phyloP scores from a whole-genome alignment of 1,284 basidiomycete genomes.

The Sporisorium sorghi region DNA sequence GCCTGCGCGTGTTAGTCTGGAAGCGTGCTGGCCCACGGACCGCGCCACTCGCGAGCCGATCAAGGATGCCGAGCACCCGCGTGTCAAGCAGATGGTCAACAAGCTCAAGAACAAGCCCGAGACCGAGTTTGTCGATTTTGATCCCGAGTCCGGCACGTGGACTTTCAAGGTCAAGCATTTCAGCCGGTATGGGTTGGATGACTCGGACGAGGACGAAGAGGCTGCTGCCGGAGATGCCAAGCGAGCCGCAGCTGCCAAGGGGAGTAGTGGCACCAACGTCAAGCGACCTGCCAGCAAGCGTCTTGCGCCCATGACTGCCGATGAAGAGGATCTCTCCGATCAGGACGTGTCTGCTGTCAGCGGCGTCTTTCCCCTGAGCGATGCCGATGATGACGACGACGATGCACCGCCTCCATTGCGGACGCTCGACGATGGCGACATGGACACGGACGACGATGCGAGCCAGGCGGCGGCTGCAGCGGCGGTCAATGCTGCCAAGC shows the following conservation, averaged over 20 bases:
- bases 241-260: conserved; percentile 18
- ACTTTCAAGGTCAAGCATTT: conserved; percentile 94
- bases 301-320: conserved; percentile 34
- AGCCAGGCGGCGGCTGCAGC: conserved; percentile 36
- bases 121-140: conserved; percentile 86
- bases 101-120: conserved; percentile 85
- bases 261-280: conserved; percentile 15
- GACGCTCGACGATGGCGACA: conserved; percentile 45
- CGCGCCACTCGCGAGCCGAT: conserved; percentile 91
- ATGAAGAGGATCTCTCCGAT: conserved; percentile 21
- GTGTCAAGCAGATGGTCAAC: conserved; percentile 80
- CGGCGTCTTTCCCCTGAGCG: conserved; percentile 10
- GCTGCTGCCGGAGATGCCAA: conserved; percentile 19
- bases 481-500: conserved; percentile 26
- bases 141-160: conserved; percentile 86
- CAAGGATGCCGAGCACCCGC: conserved; percentile 82
- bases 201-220: conserved; percentile 61
- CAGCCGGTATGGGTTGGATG: conserved; percentile 68
- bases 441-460: conserved; percentile 43
- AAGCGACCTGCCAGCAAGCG: conserved; percentile 43
- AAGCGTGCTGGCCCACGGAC: conserved; percentile 88
- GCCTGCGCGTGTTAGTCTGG: conserved; percentile 81
- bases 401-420: conserved; percentile 51
- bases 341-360: conserved; percentile 22
- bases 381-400: conserved; percentile 40